These are phyloP conservation scores for Oryza meridionalis DNA, from an alignment of 176 grass and related monocot genomes.

Conservation along the genomic window DNA sequence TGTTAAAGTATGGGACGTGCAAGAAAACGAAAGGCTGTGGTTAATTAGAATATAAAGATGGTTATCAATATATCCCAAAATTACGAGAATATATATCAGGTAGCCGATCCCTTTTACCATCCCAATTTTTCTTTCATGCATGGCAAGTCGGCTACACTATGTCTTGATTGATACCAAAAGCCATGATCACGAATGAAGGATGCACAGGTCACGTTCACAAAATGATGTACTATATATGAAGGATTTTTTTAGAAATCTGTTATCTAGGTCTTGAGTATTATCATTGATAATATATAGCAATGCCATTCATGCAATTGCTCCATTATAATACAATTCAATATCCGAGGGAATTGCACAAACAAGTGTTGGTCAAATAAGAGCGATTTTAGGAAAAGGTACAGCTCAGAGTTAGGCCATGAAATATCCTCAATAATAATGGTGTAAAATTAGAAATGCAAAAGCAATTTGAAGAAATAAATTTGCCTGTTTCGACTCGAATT, in stretches of 20 bases:
- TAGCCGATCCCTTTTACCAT: neutral
- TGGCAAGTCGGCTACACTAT: neutral
- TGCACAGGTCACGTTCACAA: neutral
- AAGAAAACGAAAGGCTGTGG: neutral
- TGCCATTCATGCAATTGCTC: neutral
- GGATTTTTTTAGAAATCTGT: neutral
- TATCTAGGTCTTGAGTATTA: neutral
- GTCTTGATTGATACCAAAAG: slow-evolving; percentile 4
- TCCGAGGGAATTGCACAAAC: neutral
- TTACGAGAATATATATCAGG: neutral
- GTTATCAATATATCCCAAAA: neutral
- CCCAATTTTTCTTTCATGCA: neutral
- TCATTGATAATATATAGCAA: slow-evolving; percentile 18
- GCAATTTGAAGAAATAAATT: slow-evolving; percentile 13
- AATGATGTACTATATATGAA: slow-evolving; percentile 1
- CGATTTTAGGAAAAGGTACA: neutral
- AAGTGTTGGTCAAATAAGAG: neutral
- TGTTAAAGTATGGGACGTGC: slow-evolving; percentile 19
- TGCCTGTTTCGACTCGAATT: slow-evolving; percentile 97
- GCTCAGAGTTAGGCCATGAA: neutral
- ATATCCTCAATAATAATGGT: neutral
- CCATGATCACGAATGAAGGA: neutral
- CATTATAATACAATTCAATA: neutral
- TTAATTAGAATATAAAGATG: neutral
- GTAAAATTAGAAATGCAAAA: neutral